phyloP scores from a whole-genome alignment of 2,329 filamentous ascomycete genomes.

The Elsinoe ampelina region DNA sequence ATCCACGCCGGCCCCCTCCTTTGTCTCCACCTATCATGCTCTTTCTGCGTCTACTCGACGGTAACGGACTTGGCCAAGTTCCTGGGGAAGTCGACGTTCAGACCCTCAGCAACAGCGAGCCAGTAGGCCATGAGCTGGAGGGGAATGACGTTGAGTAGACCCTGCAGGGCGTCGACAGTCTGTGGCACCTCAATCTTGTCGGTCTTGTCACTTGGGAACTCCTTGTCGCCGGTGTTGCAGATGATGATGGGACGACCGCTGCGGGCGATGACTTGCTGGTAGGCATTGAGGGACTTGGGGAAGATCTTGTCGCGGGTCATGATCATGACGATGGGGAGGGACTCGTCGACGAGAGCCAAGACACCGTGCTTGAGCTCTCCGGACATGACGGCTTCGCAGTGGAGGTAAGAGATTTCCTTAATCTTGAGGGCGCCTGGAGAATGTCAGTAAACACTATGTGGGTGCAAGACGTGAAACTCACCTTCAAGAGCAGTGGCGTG shows the following conservation, averaged over 20 bases:
- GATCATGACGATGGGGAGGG: slow-evolving; percentile 99
- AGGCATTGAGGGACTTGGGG: slow-evolving; percentile 97
- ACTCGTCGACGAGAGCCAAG: slow-evolving; percentile 91
- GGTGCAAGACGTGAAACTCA: slow-evolving; percentile 22
- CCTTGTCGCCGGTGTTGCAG: slow-evolving; percentile 81
- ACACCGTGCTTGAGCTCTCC: slow-evolving; percentile 99
- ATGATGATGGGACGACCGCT: slow-evolving; percentile 96
- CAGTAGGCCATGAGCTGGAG: slow-evolving; percentile 98
- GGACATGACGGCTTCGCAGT: slow-evolving; percentile 99
- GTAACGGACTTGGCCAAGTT: slow-evolving; percentile 99
- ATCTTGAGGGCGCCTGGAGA: slow-evolving; percentile 77
- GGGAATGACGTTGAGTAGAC: slow-evolving; percentile 93
- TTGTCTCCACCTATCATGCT: not conserved
- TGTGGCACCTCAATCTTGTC: slow-evolving; percentile 96
- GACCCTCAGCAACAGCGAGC: slow-evolving; percentile 88
- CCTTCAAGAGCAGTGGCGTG: slow-evolving; percentile 94
- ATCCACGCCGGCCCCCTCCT: not conserved
- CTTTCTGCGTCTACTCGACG: slow-evolving; percentile 61
- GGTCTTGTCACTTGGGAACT: slow-evolving; percentile 80
- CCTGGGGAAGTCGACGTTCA: slow-evolving; percentile 97
- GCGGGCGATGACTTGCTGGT: slow-evolving; percentile 97
- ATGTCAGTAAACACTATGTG: slow-evolving; percentile 19
- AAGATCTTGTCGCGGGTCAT: slow-evolving; percentile 93
- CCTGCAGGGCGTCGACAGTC: slow-evolving; percentile 91
- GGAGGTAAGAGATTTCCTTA: slow-evolving; percentile 99